Evolutionary conservation across 371 early-diverging fungal genomes (phyloP).

Genomic region (Actinomucor elegans): DNA sequence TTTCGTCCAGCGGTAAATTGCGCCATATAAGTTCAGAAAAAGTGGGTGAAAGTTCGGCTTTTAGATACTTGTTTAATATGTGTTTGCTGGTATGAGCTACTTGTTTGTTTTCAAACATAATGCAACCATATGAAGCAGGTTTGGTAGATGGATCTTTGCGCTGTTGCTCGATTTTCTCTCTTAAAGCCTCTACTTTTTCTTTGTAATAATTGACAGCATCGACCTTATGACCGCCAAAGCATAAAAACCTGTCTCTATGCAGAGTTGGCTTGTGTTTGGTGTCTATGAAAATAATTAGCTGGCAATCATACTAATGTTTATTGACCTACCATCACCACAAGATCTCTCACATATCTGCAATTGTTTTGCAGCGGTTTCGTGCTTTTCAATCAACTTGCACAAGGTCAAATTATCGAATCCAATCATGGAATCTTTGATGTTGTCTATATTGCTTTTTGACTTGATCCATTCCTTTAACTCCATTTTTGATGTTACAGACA

Average conservation of each 20-base stretch:
- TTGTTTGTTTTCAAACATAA: constrained; percentile 66
- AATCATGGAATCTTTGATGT: constrained; percentile 66
- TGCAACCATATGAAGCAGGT: constrained; percentile 74
- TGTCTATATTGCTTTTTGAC: constrained; percentile 35
- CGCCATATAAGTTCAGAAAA: constrained; percentile 83
- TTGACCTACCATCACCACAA: constrained; percentile 60
- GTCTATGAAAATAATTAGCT: no score
- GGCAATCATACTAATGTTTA: no score
- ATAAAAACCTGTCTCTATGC: constrained; percentile 30
- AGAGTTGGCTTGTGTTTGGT: constrained; percentile 57
- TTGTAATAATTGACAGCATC: constrained; percentile 81
- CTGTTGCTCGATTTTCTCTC: constrained; percentile 62
- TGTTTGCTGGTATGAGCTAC: constrained; percentile 56
- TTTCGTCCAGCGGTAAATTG: constrained; percentile 64
- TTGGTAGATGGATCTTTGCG: constrained; percentile 42
- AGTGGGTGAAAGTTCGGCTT: constrained; percentile 63
- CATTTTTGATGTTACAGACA: constrained; percentile 52
- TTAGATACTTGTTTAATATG: constrained; percentile 12
- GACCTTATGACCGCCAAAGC: constrained; percentile 60
- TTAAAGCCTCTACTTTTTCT: constrained; percentile 61
- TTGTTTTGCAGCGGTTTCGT: constrained; percentile 62
- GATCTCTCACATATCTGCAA: constrained; percentile 69
- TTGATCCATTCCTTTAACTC: constrained; percentile 57
- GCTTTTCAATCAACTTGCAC: constrained; percentile 66
- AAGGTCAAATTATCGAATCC: constrained; percentile 72